Evolutionary conservation across 305 asterid species (phyloP).

Genomic region (Rubia balearica): DNA sequence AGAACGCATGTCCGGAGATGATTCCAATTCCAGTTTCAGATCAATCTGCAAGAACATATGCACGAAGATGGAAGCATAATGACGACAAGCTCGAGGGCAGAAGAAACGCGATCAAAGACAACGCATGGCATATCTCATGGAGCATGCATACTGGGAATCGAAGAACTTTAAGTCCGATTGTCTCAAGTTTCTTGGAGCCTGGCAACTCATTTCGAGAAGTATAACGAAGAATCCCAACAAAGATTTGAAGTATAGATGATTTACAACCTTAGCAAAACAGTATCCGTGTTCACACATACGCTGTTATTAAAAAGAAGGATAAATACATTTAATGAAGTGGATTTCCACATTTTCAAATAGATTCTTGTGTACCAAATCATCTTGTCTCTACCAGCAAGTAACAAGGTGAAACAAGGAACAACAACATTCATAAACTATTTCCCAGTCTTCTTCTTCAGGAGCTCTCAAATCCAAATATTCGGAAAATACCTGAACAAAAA

Average conservation of each 20-base stretch:
- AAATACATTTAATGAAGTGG: background rate
- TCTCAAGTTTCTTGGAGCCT: background rate
- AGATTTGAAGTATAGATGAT: background rate
- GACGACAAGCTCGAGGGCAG: background rate
- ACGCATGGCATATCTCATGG: too few species aligned
- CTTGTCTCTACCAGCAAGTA: background rate
- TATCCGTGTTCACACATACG: slow-evolving; percentile 12
- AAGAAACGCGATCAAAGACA: too few species aligned
- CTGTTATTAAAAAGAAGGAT: background rate
- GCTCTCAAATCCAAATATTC: slow-evolving; percentile 87
- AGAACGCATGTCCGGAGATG: background rate
- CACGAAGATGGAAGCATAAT: background rate
- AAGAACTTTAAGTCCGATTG: too few species aligned
- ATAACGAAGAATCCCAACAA: background rate
- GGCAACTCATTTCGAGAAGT: background rate
- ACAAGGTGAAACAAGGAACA: background rate
- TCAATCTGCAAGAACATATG: background rate
- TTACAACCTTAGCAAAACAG: slow-evolving; percentile 10
- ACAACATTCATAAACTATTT: too few species aligned
- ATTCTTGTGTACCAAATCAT: background rate
- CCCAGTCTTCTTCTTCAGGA: background rate
- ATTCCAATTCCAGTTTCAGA: background rate
- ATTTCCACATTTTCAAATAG: background rate
- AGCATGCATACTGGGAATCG: too few species aligned
- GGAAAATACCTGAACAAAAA: slow-evolving; percentile 59